phyloP scores from a whole-genome alignment of 176 grass and related monocot genomes.

The Triticum aestivum region IWGSC_CS_RefSeq_v2.1 NC_057799.1:202013956-202014455 shows the following conservation, averaged over 20 bases:
- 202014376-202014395: slow-evolving; percentile 15
- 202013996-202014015: slow-evolving; percentile 25
- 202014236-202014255: not conserved
- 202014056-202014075: not conserved
- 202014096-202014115: not conserved
- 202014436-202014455: slow-evolving; percentile 7
- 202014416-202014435: slow-evolving; percentile 12
- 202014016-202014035: not conserved
- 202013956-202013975: slow-evolving; percentile 2
- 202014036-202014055: slow-evolving; percentile 35
- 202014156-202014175: slow-evolving; percentile 1
- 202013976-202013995: slow-evolving; percentile 13
- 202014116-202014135: too few relatives aligned
- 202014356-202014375: not conserved
- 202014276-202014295: slow-evolving; percentile 2
- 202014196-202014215: not conserved
- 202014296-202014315: slow-evolving; percentile 34
- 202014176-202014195: not conserved
- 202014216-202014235: not conserved
- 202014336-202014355: slow-evolving; percentile 11
- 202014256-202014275: not conserved
- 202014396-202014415: slow-evolving; percentile 5
- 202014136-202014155: slow-evolving; percentile 15
- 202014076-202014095: not conserved
- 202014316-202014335: slow-evolving; percentile 25